A percentile compares a stretch with the other conserved stretches of the same genome.
These are phyloP conservation scores for Emergomyces pasteurianus DNA, from an alignment of 2,329 filamentous ascomycete genomes.

Conservation along the genomic window DNA sequence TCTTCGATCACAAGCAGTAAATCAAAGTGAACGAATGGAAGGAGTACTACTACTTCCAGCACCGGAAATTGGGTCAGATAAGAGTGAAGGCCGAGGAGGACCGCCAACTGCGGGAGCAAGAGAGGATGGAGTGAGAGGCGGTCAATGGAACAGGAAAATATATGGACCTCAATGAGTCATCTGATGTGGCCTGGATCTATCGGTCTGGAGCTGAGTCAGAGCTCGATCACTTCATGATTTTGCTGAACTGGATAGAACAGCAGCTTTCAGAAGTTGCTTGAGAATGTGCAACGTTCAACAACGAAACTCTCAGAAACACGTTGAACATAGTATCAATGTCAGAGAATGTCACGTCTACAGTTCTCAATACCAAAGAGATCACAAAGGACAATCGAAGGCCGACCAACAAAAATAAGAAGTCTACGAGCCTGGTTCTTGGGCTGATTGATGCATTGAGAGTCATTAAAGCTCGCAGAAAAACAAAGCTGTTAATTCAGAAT, in stretches of 20 bases:
- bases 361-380: not conserved
- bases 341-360: slow-evolving; percentile 1
- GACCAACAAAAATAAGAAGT: not conserved
- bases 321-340: not conserved
- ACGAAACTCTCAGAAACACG: not conserved
- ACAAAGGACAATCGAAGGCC: not conserved
- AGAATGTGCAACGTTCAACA: slow-evolving; percentile 1
- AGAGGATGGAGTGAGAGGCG: not conserved
- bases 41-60: slow-evolving; percentile 4
- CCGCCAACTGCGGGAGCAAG: slow-evolving; percentile 1
- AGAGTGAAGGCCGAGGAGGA: slow-evolving; percentile 1
- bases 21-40: slow-evolving; percentile 6
- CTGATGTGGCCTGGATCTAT: not conserved
- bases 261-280: slow-evolving; percentile 3
- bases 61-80: slow-evolving; percentile 1
- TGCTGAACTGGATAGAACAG: slow-evolving; percentile 4
- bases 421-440: slow-evolving; percentile 1
- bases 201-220: not conserved
- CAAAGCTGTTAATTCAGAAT: slow-evolving; percentile 3
- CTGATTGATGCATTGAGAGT: not conserved
- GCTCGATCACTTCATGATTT: not conserved
- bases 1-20: slow-evolving; percentile 3
- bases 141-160: not conserved
- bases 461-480: slow-evolving; percentile 2
- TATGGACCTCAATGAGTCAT: not conserved